phyloP scores from a whole-genome alignment of 371 early-diverging fungal species.

The Rhizopus stolonifer region DNA sequence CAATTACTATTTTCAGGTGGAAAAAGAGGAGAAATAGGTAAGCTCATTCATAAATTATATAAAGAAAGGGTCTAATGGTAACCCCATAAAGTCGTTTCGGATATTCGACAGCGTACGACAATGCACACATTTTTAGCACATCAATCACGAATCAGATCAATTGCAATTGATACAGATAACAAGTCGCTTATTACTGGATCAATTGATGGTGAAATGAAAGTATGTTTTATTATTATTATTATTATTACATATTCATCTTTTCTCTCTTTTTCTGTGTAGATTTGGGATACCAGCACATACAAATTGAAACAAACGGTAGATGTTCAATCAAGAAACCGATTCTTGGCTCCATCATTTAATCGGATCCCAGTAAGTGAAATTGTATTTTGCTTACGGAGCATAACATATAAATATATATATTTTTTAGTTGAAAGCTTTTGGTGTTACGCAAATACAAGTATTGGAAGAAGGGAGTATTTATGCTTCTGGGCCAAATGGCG shows the following conservation, averaged over 20 bases:
- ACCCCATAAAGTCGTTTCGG: constrained; percentile 62
- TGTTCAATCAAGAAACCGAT: constrained; percentile 59
- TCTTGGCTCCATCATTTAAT: constrained; percentile 56
- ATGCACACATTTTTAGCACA: constrained; percentile 76
- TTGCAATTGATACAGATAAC: constrained; percentile 62
- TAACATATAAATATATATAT: too few relatives aligned
- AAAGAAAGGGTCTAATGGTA: background rate
- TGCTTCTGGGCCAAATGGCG: constrained; percentile 48
- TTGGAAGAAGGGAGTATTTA: constrained; percentile 30
- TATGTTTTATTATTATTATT: constrained; percentile 6
- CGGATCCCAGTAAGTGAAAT: constrained; percentile 55
- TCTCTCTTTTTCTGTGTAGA: constrained; percentile 32
- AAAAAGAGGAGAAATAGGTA: constrained; percentile 77
- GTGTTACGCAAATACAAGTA: constrained; percentile 49
- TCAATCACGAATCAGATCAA: constrained; percentile 64
- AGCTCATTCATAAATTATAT: constrained; percentile 10
- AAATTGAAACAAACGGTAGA: constrained; percentile 51
- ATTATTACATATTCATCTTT: background rate
- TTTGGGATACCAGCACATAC: constrained; percentile 69
- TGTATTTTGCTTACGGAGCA: too few relatives aligned
- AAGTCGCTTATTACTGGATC: constrained; percentile 64
- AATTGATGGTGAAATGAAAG: constrained; percentile 61
- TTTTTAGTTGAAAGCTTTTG: constrained; percentile 55
- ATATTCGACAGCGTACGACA: constrained; percentile 68
- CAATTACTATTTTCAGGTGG: constrained; percentile 73